Percentiles rank a stretch among this genome's conserved stretches.
Conservation (phyloP, 2,329 filamentous ascomycete genomes). For the Mycosphaerelloides madeirae region DNA sequence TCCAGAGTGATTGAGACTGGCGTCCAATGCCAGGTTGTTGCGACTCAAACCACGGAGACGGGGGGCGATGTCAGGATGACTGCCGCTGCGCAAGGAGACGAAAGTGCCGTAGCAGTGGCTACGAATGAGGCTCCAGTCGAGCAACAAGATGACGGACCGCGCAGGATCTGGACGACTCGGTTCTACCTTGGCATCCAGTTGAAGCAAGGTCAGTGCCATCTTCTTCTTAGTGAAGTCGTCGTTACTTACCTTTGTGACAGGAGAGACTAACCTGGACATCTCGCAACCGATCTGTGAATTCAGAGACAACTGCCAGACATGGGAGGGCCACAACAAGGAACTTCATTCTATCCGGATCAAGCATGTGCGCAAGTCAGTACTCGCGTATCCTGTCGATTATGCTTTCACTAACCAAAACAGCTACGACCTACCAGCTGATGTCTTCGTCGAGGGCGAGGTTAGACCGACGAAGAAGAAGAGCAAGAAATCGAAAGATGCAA, state of each 20-base stretch:
- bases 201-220: slow-evolving; percentile 31
- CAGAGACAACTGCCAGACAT: slow-evolving; percentile 72
- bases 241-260: slow-evolving; percentile 36
- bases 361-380: slow-evolving; percentile 74
- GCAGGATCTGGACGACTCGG: slow-evolving; percentile 75
- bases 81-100: slow-evolving; percentile 43
- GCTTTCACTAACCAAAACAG: slow-evolving; percentile 44
- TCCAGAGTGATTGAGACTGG: slow-evolving; percentile 59
- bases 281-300: slow-evolving; percentile 81
- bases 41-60: slow-evolving; percentile 52
- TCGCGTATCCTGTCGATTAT: not conserved
- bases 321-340: slow-evolving; percentile 70
- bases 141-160: slow-evolving; percentile 38
- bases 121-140: slow-evolving; percentile 27
- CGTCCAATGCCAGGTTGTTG: slow-evolving; percentile 56
- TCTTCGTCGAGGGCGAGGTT: slow-evolving; percentile 74
- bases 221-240: not conserved
- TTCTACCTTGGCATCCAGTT: slow-evolving; percentile 90
- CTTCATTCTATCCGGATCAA: slow-evolving; percentile 75
- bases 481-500: slow-evolving; percentile 33
- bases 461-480: slow-evolving; percentile 43
- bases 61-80: slow-evolving; percentile 47
- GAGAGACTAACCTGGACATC: slow-evolving; percentile 67
- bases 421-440: slow-evolving; percentile 80
- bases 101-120: slow-evolving; percentile 35